Base-by-base conservation (phyloP, 495 filamentous ascomycete genomes). In the Entonaema liquescens region DNA sequence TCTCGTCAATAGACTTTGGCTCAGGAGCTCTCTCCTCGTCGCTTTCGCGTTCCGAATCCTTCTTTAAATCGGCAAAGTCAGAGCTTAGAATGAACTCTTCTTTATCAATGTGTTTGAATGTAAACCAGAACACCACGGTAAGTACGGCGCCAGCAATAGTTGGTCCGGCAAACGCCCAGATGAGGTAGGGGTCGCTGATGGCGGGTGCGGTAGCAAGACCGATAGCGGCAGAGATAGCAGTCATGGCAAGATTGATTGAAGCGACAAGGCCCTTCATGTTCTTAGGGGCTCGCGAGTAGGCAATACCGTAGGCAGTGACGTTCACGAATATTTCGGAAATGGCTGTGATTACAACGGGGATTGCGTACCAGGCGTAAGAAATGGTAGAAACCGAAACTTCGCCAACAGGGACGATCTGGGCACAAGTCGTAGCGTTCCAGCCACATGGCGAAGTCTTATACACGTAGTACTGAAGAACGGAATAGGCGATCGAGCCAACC, bases 401-500 rank as follows among this genome's bases (percentile, higher is more conserved):
- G 36, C 74, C 77, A 17, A 68, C 62, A n/a, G 80, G 75, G 7
- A 78, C 35, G 12, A 71, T 75, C 26, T 79, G 76, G 0, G 76
- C 72, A 61, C 82, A 86, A 50, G 62, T 80, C 53, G 71, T 75
- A 56, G 81, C 79, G 73, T 84, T 62, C 65, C 77, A 63, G 68
- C 85, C 72, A 78, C 88, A 80, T 67, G 82, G 79, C 47, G 80
- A 78, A 50, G 83, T 81, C 54, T 85, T 77, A 83, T 93, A 93
- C 71, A 92, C 92, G 73, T 88, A 84, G 77, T 91, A 85, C 77
- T 93, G 91, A 31, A 93, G 84, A 44, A 93, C 82, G 28, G 90
- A 85, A 54, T 88, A 89, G 67, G 79, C 86, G 2, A 85, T 71
- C 44, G 92, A 91, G 47, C 88, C 86, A 28, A 89, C 66, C 2